phyloP scores from a whole-genome alignment of 331 rosid genomes.

The Pyrus hybrid region DNA sequence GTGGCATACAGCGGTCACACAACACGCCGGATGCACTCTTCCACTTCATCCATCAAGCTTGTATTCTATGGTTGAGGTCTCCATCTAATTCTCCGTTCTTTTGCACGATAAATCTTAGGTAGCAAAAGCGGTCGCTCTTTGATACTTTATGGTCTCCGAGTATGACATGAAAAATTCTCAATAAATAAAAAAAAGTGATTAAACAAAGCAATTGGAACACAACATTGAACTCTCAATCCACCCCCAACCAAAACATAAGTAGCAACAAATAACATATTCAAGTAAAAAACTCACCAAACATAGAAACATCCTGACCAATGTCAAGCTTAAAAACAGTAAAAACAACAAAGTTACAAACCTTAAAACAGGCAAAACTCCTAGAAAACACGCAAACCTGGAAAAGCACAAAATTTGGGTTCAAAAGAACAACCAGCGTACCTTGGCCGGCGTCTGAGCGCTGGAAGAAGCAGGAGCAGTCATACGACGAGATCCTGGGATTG shows the following conservation, averaged over 20 bases:
- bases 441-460: constrained; percentile 14
- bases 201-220: neutral
- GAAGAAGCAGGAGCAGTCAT: constrained; percentile 22
- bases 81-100: too few relatives aligned
- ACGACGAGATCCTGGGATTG: constrained; percentile 60
- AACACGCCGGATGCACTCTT: too few relatives aligned
- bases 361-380: neutral
- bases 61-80: too few relatives aligned
- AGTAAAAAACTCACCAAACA: neutral
- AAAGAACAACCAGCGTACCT: constrained; percentile 22
- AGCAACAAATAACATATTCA: neutral
- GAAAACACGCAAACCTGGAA: neutral
- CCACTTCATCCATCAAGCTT: too few relatives aligned
- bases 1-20: too few relatives aligned
- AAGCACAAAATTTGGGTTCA: neutral
- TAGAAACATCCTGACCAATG: neutral
- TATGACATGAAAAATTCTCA: neutral
- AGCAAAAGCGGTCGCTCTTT: too few relatives aligned
- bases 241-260: neutral
- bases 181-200: neutral
- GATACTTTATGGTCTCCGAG: too few relatives aligned
- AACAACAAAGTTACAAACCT: neutral
- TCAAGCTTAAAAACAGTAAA: neutral
- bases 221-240: neutral
- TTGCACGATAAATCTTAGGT: too few relatives aligned